Evolutionary conservation across 169 alveolate genomes (phyloP).

Genomic region (Plasmodium coatneyi): DNA sequence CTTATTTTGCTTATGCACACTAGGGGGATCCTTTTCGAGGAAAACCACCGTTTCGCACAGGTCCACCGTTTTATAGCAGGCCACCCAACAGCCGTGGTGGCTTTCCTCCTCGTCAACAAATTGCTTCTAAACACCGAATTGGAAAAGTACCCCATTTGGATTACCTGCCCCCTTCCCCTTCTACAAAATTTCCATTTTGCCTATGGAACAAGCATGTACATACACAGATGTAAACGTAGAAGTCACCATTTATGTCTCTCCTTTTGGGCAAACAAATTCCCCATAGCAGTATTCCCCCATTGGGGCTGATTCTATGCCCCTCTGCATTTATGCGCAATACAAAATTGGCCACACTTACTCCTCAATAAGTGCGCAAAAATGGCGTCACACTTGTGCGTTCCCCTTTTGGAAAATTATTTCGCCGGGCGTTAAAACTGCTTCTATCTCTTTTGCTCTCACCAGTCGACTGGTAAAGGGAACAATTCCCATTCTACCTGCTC

Average conservation of each 20-base stretch:
- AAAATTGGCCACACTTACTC: not conserved
- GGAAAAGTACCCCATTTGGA: slow-evolving; percentile 14
- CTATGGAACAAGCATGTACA: not conserved
- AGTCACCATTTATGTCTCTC: not conserved
- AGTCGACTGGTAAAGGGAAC: not conserved
- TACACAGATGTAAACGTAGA: not conserved
- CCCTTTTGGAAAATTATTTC: not conserved
- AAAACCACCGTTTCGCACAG: not conserved
- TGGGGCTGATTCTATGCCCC: not conserved
- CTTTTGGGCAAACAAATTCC: not conserved
- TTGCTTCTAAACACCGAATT: not conserved
- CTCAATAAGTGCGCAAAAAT: not conserved
- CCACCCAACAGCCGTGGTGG: not conserved
- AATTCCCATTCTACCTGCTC: not conserved
- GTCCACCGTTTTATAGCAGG: not conserved
- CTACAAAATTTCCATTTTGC: not conserved
- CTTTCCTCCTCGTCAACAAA: not conserved
- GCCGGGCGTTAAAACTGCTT: not conserved
- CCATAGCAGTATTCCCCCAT: not conserved
- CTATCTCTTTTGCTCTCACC: not conserved
- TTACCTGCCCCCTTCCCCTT: not conserved
- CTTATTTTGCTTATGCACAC: slow-evolving; percentile 4
- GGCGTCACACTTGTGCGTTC: not conserved
- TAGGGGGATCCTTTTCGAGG: slow-evolving; percentile 30
- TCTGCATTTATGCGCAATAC: not conserved